Conservation (phyloP, 2,329 filamentous ascomycete species). For the Xylariaceae sp. region DNA sequence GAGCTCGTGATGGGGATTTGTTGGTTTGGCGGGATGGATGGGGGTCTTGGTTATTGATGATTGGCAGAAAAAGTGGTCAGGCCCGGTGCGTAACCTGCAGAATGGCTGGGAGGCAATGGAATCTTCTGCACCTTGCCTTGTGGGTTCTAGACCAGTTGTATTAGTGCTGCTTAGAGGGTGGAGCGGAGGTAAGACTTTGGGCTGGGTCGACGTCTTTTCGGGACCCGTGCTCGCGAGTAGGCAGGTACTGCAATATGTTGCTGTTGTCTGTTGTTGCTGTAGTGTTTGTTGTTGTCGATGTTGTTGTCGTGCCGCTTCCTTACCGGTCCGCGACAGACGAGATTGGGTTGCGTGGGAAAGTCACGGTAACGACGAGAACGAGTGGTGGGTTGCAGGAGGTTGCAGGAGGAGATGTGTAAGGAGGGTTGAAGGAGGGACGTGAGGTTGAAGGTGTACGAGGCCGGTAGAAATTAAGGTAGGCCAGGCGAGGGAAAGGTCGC, state of each 20-base stretch:
- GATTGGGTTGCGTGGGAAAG: neutral
- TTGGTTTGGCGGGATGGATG: slow-evolving; percentile 7
- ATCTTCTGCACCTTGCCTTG: neutral
- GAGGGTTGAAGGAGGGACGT: neutral
- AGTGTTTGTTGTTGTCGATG: too few species aligned
- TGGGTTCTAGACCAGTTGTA: neutral
- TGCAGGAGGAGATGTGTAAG: neutral
- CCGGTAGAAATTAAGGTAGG: too few species aligned
- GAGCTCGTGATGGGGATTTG: slow-evolving; percentile 7
- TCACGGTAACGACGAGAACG: neutral
- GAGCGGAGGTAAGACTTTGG: neutral
- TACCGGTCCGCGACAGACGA: neutral
- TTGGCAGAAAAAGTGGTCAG: slow-evolving; percentile 10
- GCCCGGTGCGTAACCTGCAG: slow-evolving; percentile 9
- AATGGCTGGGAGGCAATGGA: slow-evolving; percentile 8
- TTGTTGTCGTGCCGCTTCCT: neutral
- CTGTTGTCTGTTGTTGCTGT: too few species aligned
- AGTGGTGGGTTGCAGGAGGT: neutral
- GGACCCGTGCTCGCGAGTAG: too few species aligned
- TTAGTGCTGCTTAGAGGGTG: neutral
- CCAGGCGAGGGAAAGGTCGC: neutral
- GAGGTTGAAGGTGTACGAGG: too few species aligned
- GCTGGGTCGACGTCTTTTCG: neutral
- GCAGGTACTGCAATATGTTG: too few species aligned
- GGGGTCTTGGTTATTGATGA: slow-evolving; percentile 5